Conservation (phyloP, 106 monocot genomes). For the Iris macrosiphon region DNA sequence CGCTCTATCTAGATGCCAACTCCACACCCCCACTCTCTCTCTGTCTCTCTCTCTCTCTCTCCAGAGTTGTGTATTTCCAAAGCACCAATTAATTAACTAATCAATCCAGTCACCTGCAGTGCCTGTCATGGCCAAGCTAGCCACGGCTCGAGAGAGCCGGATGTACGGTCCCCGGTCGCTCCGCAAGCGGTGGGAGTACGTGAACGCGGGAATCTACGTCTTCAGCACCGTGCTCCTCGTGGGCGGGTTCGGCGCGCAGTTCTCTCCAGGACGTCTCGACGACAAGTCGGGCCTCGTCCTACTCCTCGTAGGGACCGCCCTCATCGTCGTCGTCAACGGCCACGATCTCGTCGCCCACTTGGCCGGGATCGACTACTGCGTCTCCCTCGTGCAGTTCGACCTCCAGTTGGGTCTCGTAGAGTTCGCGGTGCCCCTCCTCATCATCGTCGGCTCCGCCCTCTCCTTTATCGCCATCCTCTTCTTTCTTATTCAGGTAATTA, state of each 20-base stretch:
- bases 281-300: slow-evolving; percentile 29
- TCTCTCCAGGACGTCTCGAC: slow-evolving; percentile 45
- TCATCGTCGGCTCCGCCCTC: too few relatives aligned
- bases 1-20: too few relatives aligned
- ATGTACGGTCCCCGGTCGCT: slow-evolving; percentile 50
- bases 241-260: neutral
- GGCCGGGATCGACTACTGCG: slow-evolving; percentile 57
- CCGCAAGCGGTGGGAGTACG: slow-evolving; percentile 40
- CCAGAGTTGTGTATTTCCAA: too few relatives aligned
- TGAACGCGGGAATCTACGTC: slow-evolving; percentile 84
- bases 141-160: slow-evolving; percentile 59
- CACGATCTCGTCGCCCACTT: slow-evolving; percentile 68
- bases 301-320: too few relatives aligned
- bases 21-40: too few relatives aligned
- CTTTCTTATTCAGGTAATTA: slow-evolving; percentile 67
- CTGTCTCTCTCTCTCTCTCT: too few relatives aligned
- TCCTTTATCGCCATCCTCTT: slow-evolving; percentile 51
- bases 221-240: slow-evolving; percentile 32
- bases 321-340: slow-evolving; percentile 43
- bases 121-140: slow-evolving; percentile 81
- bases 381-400: slow-evolving; percentile 41
- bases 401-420: slow-evolving; percentile 69
- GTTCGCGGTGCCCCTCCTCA: too few relatives aligned
- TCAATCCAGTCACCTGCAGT: neutral
- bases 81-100: too few relatives aligned